These are phyloP conservation scores for Eutypella sp. DNA, from an alignment of 2,329 filamentous ascomycete genomes.

Conservation along the genomic window DNA sequence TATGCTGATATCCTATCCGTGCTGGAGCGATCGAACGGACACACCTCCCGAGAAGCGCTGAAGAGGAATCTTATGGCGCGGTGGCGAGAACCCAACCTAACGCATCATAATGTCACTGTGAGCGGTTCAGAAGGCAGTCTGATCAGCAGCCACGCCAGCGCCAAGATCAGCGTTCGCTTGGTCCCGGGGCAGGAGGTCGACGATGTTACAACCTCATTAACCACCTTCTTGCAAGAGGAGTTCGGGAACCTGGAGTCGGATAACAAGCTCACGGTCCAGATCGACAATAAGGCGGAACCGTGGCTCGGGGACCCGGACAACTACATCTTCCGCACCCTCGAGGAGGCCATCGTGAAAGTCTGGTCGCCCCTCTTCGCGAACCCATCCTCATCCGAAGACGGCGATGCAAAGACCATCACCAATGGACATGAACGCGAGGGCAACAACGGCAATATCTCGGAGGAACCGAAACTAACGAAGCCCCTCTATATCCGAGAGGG, in stretches of 20 bases:
- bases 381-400: constrained; percentile 11
- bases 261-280: constrained; percentile 74
- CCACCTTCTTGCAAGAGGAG: constrained; percentile 60
- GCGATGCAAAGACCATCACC: background rate
- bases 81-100: constrained; percentile 93
- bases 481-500: constrained; percentile 94
- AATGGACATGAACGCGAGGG: background rate
- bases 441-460: constrained; percentile 1
- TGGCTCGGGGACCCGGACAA: constrained; percentile 93
- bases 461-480: constrained; percentile 42
- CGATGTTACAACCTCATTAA: constrained; percentile 65
- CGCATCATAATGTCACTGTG: constrained; percentile 87
- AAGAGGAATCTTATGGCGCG: constrained; percentile 84
- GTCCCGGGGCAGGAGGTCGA: constrained; percentile 90
- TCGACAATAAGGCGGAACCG: constrained; percentile 90
- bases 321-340: constrained; percentile 83
- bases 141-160: constrained; percentile 84
- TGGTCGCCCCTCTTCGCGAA: constrained; percentile 60
- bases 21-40: constrained; percentile 62
- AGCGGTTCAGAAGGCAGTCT: constrained; percentile 89
- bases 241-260: constrained; percentile 73
- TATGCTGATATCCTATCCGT: constrained; percentile 82
- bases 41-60: constrained; percentile 59
- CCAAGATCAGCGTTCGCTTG: constrained; percentile 82
- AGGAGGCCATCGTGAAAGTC: constrained; percentile 75